These are phyloP conservation scores for Arachis stenosperma DNA, from an alignment of 306 rosid genomes.

Conservation along the genomic window DNA sequence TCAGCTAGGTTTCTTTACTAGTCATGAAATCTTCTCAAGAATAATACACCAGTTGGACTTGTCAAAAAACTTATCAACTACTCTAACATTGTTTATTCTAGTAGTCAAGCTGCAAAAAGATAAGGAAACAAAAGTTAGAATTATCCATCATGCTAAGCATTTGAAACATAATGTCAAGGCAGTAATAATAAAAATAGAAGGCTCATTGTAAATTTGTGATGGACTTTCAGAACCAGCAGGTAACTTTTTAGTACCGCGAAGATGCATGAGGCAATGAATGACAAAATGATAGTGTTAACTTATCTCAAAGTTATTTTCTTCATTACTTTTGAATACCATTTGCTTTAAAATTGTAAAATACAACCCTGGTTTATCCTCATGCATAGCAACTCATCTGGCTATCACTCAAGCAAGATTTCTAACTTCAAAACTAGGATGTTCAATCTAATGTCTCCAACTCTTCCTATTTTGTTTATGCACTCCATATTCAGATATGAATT, in stretches of 20 bases:
- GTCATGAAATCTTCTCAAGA: conserved; percentile 72
- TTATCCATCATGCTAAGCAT: conserved; percentile 21
- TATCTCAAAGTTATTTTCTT: conserved; percentile 15
- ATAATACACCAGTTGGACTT: conserved; percentile 94
- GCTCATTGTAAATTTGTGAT: conserved; percentile 4
- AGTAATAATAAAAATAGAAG: not conserved
- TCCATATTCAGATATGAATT: conserved; percentile 20
- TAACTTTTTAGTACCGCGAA: not conserved
- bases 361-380: conserved; percentile 4
- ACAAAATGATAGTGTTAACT: not conserved
- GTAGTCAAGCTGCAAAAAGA: conserved; percentile 65
- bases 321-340: conserved; percentile 8
- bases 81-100: conserved; percentile 66
- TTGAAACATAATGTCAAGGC: conserved; percentile 16
- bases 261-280: not conserved
- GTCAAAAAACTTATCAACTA: conserved; percentile 83
- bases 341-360: not conserved
- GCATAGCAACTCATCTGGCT: conserved; percentile 7
- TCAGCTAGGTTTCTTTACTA: conserved; percentile 30
- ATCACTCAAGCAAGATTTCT: conserved; percentile 17
- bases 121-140: conserved; percentile 20
- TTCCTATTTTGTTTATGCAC: not conserved
- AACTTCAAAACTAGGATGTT: conserved; percentile 5
- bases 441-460: conserved; percentile 21
- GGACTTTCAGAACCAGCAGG: conserved; percentile 28